These are phyloP conservation scores for Wickerhamiella sorbophila DNA, from an alignment of 805 yeast genomes.

Conservation along the genomic window DNA sequence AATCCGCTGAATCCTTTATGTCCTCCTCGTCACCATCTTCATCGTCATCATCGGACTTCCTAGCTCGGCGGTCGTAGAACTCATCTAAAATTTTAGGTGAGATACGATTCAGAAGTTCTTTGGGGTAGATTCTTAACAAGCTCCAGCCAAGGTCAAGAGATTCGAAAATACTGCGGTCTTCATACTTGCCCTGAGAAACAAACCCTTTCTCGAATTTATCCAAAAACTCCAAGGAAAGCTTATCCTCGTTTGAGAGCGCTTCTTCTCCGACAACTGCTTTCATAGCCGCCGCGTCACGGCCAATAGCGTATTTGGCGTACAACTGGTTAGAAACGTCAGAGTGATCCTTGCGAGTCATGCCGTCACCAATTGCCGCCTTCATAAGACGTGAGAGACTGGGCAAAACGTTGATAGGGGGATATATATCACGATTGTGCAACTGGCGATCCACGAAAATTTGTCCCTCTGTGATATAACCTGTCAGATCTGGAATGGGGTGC, in stretches of 20 bases:
- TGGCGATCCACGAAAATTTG: slow-evolving; percentile 97
- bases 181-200: slow-evolving; percentile 93
- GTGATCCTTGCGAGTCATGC: slow-evolving; percentile 98
- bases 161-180: slow-evolving; percentile 86
- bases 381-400: slow-evolving; percentile 95
- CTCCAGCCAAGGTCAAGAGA: slow-evolving; percentile 98
- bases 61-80: slow-evolving; percentile 53
- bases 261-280: slow-evolving; percentile 99
- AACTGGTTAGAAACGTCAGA: slow-evolving; percentile 98
- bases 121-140: slow-evolving; percentile 93
- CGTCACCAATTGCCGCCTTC: slow-evolving; percentile 99
- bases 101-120: slow-evolving; percentile 95
- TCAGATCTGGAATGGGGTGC: slow-evolving; percentile 99
- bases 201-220: slow-evolving; percentile 96
- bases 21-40: slow-evolving; percentile 27
- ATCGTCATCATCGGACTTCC: slow-evolving; percentile 34
- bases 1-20: too few relatives aligned
- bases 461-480: slow-evolving; percentile 98
- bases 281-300: slow-evolving; percentile 99
- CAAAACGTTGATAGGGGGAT: slow-evolving; percentile 96
- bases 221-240: slow-evolving; percentile 89
- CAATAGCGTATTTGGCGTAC: slow-evolving; percentile 98
- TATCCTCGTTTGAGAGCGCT: slow-evolving; percentile 94
- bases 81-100: slow-evolving; percentile 93
- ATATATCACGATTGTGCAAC: slow-evolving; percentile 88